Percentiles rank a stretch among this genome's conserved stretches.
Evolutionary conservation across 768 basidiomycete genomes (phyloP).

Genomic region (Ramaria rubella): DNA sequence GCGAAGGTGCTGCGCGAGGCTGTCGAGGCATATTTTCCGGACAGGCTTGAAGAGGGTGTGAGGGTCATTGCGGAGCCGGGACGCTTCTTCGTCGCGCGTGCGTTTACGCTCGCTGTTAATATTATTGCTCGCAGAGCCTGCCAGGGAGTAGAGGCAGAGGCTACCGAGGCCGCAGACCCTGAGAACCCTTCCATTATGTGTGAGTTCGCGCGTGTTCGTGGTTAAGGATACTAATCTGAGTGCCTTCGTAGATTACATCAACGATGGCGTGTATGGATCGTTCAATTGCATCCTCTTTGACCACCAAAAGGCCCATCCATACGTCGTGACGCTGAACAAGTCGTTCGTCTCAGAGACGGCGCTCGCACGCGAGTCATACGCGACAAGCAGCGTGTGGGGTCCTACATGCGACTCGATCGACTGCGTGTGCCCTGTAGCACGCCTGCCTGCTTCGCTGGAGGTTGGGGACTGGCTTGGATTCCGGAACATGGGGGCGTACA

Average conservation of each 20-base stretch:
- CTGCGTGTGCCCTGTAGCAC: slow-evolving; percentile 64
- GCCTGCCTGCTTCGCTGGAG: slow-evolving; percentile 59
- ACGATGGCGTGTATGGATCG: slow-evolving; percentile 96
- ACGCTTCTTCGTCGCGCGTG: slow-evolving; percentile 85
- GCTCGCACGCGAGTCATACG: slow-evolving; percentile 33
- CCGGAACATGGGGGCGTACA: slow-evolving; percentile 98
- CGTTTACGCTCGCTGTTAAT: slow-evolving; percentile 88
- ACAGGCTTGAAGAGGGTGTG: slow-evolving; percentile 43
- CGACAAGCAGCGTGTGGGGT: slow-evolving; percentile 83
- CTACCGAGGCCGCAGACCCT: slow-evolving; percentile 18
- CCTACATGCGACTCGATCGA: slow-evolving; percentile 99
- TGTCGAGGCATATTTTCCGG: slow-evolving; percentile 75
- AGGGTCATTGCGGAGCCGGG: slow-evolving; percentile 95
- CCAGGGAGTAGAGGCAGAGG: no score
- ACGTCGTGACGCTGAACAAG: slow-evolving; percentile 32
- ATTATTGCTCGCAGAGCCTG: slow-evolving; percentile 89
- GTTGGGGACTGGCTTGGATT: slow-evolving; percentile 99
- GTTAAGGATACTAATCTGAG: background rate
- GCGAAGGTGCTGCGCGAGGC: slow-evolving; percentile 64
- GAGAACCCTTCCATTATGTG: slow-evolving; percentile 70
- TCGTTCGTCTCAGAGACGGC: slow-evolving; percentile 19
- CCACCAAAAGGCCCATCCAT: slow-evolving; percentile 85
- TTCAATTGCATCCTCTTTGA: slow-evolving; percentile 98
- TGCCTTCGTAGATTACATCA: slow-evolving; percentile 82
- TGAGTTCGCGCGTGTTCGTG: slow-evolving; percentile 40